A percentile compares a stretch with the other conserved stretches of the same genome.
Evolutionary conservation across 768 basidiomycete genomes (phyloP).

Genomic region (Kwoniella pini): DNA sequence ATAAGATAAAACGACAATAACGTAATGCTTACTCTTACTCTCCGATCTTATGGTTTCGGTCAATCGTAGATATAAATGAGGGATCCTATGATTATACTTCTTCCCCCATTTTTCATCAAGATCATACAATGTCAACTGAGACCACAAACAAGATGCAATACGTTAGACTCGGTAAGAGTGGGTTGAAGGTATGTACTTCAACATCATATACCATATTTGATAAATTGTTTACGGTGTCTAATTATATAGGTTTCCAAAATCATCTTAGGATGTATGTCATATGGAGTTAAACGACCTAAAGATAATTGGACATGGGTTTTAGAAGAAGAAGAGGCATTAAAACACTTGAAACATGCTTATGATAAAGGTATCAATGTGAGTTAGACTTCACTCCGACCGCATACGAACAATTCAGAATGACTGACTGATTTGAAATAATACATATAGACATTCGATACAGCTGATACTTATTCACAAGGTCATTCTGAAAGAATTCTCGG

Average conservation of each 20-base stretch:
- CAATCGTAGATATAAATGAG: no score
- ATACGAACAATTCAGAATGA: not conserved
- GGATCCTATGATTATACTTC: no score
- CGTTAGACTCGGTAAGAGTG: conserved; percentile 40
- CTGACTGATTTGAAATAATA: not conserved
- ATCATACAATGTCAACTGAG: not conserved
- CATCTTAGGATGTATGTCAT: conserved; percentile 43
- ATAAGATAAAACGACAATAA: not conserved
- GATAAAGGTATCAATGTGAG: conserved; percentile 46
- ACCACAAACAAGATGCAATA: conserved; percentile 37
- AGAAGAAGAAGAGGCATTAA: conserved; percentile 39
- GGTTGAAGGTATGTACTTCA: conserved; percentile 34
- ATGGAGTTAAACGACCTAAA: conserved; percentile 35
- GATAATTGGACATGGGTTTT: conserved; percentile 37
- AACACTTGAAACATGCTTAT: conserved; percentile 43
- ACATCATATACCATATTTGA: not conserved
- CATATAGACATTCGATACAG: conserved; percentile 32
- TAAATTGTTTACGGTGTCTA: not conserved
- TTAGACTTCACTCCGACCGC: not conserved
- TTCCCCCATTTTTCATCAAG: not conserved
- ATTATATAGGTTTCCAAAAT: conserved; percentile 34
- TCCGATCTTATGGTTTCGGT: not conserved
- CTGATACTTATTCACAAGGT: conserved; percentile 41
- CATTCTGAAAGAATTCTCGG: conserved; percentile 68
- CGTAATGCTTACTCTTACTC: not conserved